Percentiles rank a stretch among this genome's conserved stretches.
Evolutionary conservation across 2,329 filamentous ascomycete species (phyloP).

Genomic region (Xylaria sp.): DNA sequence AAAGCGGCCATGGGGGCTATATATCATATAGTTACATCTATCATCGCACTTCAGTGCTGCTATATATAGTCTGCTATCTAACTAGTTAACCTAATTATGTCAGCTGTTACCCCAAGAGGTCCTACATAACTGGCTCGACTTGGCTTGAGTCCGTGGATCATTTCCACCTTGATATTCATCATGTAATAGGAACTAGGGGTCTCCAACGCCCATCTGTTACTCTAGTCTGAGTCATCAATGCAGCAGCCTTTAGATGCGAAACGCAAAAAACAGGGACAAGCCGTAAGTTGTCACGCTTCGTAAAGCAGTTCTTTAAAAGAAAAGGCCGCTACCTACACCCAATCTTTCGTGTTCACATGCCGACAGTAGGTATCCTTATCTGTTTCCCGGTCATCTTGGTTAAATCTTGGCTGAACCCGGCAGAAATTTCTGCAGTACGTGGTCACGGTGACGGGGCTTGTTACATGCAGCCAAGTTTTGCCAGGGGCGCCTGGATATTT

Average conservation of each 20-base stretch:
- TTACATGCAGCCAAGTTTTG: no score
- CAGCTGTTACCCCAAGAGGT: no score
- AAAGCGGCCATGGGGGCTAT: background rate
- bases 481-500: no score
- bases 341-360: background rate
- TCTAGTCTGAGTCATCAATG: background rate
- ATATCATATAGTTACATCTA: background rate
- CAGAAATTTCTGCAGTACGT: no score
- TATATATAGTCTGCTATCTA: constrained; percentile 4
- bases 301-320: background rate
- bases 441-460: background rate
- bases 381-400: background rate
- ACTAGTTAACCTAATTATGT: background rate
- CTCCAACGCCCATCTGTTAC: no score
- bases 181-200: background rate
- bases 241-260: background rate
- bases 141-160: background rate
- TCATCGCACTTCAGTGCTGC: background rate
- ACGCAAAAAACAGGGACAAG: background rate
- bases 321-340: background rate
- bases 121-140: no score
- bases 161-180: background rate
- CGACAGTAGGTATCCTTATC: background rate
- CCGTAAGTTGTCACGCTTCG: background rate
- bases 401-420: no score